phyloP scores from a whole-genome alignment of 2,329 filamentous ascomycete genomes.

The Plenodomus tracheiphilus region DNA sequence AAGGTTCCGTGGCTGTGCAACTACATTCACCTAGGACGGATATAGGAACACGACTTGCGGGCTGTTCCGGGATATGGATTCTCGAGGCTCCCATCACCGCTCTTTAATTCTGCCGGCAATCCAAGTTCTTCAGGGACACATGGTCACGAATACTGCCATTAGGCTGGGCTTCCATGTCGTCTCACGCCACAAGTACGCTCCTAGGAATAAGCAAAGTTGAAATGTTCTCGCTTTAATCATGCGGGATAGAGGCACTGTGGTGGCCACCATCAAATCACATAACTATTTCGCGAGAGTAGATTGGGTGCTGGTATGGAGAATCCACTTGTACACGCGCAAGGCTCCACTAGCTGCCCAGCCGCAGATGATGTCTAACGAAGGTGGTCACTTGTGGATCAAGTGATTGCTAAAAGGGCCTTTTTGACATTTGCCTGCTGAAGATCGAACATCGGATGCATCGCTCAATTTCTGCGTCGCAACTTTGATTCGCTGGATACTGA shows the following conservation, averaged over 20 bases:
- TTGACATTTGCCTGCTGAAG: neutral
- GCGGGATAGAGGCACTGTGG: too few species aligned
- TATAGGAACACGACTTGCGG: too few species aligned
- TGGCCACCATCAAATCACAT: too few species aligned
- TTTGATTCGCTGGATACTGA: neutral
- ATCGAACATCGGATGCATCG: neutral
- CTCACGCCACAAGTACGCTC: constrained; percentile 9
- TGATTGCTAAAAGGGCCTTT: neutral
- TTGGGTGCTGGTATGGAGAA: too few species aligned
- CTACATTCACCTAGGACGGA: too few species aligned
- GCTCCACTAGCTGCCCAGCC: neutral
- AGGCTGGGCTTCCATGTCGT: constrained; percentile 7
- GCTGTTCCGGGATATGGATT: too few species aligned
- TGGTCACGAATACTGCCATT: neutral
- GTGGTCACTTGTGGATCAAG: neutral
- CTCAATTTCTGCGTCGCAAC: too few species aligned
- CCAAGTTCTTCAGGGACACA: neutral
- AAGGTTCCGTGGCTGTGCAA: too few species aligned
- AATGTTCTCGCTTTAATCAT: neutral
- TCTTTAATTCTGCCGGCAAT: neutral
- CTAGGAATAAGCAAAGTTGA: constrained; percentile 10
- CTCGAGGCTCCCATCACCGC: neutral
- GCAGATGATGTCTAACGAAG: neutral
- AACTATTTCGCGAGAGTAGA: too few species aligned
- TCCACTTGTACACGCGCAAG: too few species aligned